These are phyloP conservation scores for Dioscorea cayenensis DNA, from an alignment of 116 monocot genomes.

Conservation along the genomic window DNA sequence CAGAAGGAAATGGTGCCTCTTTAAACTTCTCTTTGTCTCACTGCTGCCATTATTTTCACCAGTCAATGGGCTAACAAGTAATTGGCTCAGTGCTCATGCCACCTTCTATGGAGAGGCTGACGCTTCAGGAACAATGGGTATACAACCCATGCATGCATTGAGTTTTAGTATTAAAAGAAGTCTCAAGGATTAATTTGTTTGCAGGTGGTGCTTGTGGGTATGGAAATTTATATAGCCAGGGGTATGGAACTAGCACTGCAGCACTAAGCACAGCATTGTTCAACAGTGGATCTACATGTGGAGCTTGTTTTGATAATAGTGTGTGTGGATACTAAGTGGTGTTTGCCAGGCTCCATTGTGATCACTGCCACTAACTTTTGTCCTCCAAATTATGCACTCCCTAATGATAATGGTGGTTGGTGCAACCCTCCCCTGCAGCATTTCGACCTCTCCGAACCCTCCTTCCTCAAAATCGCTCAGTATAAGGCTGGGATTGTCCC, in stretches of 20 bases:
- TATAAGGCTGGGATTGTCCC: constrained; percentile 32
- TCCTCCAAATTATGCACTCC: constrained; percentile 24
- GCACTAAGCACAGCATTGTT: constrained; percentile 28
- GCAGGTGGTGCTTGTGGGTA: constrained; percentile 21
- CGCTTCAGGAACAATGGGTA: constrained; percentile 18
- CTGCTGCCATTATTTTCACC: background rate
- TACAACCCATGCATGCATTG: background rate
- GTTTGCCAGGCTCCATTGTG: constrained; percentile 20
- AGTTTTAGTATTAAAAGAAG: background rate
- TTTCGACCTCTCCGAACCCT: constrained; percentile 30
- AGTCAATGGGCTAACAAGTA: constrained; percentile 2
- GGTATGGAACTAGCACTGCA: constrained; percentile 29
- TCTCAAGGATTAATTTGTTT: background rate
- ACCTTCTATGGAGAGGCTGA: constrained; percentile 12
- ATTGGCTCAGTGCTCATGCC: constrained; percentile 11
- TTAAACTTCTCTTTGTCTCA: background rate
- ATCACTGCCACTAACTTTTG: constrained; percentile 31
- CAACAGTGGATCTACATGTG: constrained; percentile 21
- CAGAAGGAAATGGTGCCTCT: background rate
- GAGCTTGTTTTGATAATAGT: constrained; percentile 25
- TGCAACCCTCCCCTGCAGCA: constrained; percentile 28
- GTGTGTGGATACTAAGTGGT: constrained; percentile 15
- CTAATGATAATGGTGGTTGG: constrained; percentile 21
- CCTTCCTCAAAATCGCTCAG: constrained; percentile 26
- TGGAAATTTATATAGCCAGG: constrained; percentile 29